Evolutionary conservation across 306 rosid species (phyloP), one percentile per base, ranked within the genome.

Genomic region (Prunus campanulata): DNA sequence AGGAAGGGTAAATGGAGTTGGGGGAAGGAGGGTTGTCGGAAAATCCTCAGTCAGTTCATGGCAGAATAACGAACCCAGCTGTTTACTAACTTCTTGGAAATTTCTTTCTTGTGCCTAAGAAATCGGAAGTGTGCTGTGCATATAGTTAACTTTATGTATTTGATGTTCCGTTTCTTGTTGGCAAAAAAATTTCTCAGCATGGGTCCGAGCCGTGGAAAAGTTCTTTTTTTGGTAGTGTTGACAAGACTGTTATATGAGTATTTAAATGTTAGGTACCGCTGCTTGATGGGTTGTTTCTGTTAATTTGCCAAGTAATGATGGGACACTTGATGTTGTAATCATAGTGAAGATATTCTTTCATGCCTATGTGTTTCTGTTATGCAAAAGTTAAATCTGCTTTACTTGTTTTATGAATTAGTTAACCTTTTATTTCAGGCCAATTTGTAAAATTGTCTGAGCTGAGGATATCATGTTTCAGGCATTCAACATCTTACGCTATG

Each of bases 401-500:
- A 8, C 27, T 44, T 11, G 2, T 65, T 65, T 78, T 75, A 85
- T 86, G 81, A 88, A 81, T 76, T 74, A 75, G 82, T 55, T 57
- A 70, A 75, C 73, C 70, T 84, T 82, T 78, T 72, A 84, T 86
- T 84, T 83, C 83, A 49, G 77, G 85, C 54, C 74, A 75, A 52
- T 83, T 83, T 72, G 77, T 82, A 51, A 81, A 81, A 81, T 81
- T 77, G 82, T 83, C 62, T 80, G 70, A 74, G 77, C 70, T 74
- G 80, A 79, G 81, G 83, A 80, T 79, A 75, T 80, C 81, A 74
- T 86, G 86, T 95, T 89, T 86, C 96, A 95, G 99, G 92, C 89
- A 76, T 96, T 91, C 81, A 89, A 89, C 72, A 18, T 96, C 81
- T 85, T 96, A 87, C 92, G 93, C 73, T 91, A 96, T 82, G 84